These are phyloP conservation scores for Plectosphaerella cucumerina DNA, from an alignment of 2,329 filamentous ascomycete species.

Conservation along the genomic window DNA sequence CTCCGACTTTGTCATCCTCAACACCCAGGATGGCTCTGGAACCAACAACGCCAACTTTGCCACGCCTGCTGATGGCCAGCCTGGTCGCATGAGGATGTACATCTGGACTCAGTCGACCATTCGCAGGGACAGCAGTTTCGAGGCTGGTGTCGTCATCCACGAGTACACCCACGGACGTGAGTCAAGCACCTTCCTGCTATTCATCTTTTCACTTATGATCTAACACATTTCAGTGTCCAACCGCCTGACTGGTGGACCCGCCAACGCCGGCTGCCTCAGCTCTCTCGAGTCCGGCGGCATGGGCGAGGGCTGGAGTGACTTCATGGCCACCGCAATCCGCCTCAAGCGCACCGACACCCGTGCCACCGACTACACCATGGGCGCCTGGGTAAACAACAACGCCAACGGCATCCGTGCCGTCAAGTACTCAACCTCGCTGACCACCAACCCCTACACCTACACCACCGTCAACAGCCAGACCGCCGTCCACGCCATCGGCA, in stretches of 20 bases:
- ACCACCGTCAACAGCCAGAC: slow-evolving; percentile 29
- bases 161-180: slow-evolving; percentile 3
- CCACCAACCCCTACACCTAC: slow-evolving; percentile 36
- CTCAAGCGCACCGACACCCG: slow-evolving; percentile 39
- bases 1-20: slow-evolving; percentile 44
- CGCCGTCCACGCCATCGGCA: slow-evolving; percentile 37
- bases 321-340: slow-evolving; percentile 43
- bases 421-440: slow-evolving; percentile 39
- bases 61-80: neutral
- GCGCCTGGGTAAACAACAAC: slow-evolving; percentile 37
- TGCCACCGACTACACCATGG: slow-evolving; percentile 38
- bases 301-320: slow-evolving; percentile 48
- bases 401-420: slow-evolving; percentile 36
- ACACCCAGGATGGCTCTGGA: slow-evolving; percentile 43
- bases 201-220: too few relatives aligned
- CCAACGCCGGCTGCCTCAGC: slow-evolving; percentile 40
- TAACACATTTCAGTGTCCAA: neutral
- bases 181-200: too few relatives aligned
- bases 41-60: slow-evolving; percentile 47
- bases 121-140: neutral
- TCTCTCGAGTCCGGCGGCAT: slow-evolving; percentile 39
- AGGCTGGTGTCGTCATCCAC: neutral
- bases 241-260: slow-evolving; percentile 33
- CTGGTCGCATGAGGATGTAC: neutral
- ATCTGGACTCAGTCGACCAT: neutral